Evolutionary conservation across 2,329 filamentous ascomycete genomes (phyloP).

Genomic region (Cercospora sojina): DNA sequence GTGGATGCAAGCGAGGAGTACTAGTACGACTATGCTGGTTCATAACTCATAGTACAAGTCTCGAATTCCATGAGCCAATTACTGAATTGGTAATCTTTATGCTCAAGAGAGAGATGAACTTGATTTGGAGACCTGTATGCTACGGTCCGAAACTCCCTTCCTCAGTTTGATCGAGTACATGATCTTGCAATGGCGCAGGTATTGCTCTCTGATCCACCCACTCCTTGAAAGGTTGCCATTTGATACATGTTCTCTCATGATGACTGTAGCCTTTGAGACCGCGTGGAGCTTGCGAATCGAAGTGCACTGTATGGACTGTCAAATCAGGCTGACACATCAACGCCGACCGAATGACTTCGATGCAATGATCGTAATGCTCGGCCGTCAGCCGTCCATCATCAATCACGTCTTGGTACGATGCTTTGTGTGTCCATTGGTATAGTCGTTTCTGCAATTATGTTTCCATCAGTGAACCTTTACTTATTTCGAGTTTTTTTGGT

Average conservation of each 20-base stretch:
- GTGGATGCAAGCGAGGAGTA: constrained; percentile 16
- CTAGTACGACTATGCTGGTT: constrained; percentile 12
- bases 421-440: constrained; percentile 16
- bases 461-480: not conserved
- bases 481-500: not conserved
- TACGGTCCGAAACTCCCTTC: constrained; percentile 5
- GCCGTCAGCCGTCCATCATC: not conserved
- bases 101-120: not conserved
- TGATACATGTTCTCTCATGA: constrained; percentile 13
- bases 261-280: constrained; percentile 11
- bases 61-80: not conserved
- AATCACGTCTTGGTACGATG: constrained; percentile 15
- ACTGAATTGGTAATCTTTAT: not conserved
- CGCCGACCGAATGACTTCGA: constrained; percentile 14
- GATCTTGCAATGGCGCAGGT: constrained; percentile 8
- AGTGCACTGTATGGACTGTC: constrained; percentile 15
- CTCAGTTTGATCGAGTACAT: not conserved
- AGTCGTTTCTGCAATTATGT: constrained; percentile 13
- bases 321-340: constrained; percentile 20
- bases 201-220: constrained; percentile 14
- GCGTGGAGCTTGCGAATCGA: constrained; percentile 6
- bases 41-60: not conserved
- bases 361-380: constrained; percentile 19
- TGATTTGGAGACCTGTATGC: not conserved
- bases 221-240: constrained; percentile 16